phyloP scores from a whole-genome alignment of 2,329 filamentous ascomycete genomes.

The Septoria linicola region DNA sequence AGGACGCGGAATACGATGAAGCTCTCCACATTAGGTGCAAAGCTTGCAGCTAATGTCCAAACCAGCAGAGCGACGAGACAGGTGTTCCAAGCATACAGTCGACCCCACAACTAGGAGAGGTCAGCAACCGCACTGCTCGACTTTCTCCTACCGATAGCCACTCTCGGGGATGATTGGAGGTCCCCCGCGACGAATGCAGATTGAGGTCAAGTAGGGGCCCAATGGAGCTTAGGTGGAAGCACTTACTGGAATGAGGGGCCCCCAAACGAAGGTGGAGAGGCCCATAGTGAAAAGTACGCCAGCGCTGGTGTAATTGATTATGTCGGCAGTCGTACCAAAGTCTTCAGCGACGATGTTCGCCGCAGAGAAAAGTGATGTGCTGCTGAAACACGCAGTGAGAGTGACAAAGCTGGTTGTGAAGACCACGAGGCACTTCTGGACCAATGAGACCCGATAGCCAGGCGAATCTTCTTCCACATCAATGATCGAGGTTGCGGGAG shows the following conservation, averaged over 20 bases:
- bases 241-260: slow-evolving; percentile 55
- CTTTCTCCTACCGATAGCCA: too few species aligned
- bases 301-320: slow-evolving; percentile 71
- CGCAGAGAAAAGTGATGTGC: slow-evolving; percentile 68
- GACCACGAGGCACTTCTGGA: slow-evolving; percentile 62
- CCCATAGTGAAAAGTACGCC: slow-evolving; percentile 70
- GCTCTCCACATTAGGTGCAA: slow-evolving; percentile 64
- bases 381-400: slow-evolving; percentile 70
- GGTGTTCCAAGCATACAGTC: slow-evolving; percentile 50
- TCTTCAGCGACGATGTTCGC: slow-evolving; percentile 67
- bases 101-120: slow-evolving; percentile 37
- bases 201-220: not conserved
- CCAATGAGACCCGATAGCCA: slow-evolving; percentile 21
- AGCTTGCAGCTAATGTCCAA: slow-evolving; percentile 67
- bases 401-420: slow-evolving; percentile 68
- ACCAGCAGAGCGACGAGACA: slow-evolving; percentile 62
- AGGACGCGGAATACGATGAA: slow-evolving; percentile 72
- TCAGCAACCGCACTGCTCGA: slow-evolving; percentile 7
- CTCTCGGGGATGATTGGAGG: too few species aligned
- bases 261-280: slow-evolving; percentile 65
- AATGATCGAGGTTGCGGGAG: slow-evolving; percentile 10
- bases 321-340: slow-evolving; percentile 61
- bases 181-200: too few species aligned
- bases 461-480: slow-evolving; percentile 19
- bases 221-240: not conserved